These are phyloP conservation scores for Fusarium albosuccineum DNA, from an alignment of 2,329 filamentous ascomycete genomes.

Conservation along the genomic window DNA sequence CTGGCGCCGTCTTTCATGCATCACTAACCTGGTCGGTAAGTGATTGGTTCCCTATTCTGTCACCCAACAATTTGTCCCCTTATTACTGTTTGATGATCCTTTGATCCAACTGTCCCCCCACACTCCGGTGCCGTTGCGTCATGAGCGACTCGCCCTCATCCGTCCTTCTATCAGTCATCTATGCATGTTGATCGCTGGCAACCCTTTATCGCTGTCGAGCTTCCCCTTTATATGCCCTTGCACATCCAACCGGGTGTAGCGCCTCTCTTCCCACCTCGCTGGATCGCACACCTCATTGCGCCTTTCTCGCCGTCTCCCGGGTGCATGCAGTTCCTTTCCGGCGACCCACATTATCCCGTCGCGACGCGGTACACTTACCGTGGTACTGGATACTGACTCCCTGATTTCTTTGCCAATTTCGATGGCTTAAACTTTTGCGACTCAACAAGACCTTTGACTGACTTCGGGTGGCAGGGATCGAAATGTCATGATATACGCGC, in stretches of 20 bases:
- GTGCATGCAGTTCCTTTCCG: conserved; percentile 45
- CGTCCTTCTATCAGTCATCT: conserved; percentile 26
- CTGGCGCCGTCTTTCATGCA: conserved; percentile 28
- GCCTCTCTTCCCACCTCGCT: conserved; percentile 18
- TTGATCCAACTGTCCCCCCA: conserved; percentile 32
- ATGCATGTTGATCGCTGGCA: conserved; percentile 17
- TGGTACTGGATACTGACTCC: conserved; percentile 37
- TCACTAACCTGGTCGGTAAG: conserved; percentile 39
- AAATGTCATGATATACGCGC: conserved; percentile 48
- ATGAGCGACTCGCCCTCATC: conserved; percentile 22
- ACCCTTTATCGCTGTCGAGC: conserved; percentile 9
- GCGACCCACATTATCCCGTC: conserved; percentile 43
- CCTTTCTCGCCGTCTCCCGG: conserved; percentile 29
- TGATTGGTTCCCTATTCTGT: conserved; percentile 23
- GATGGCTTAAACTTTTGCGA: conserved; percentile 14
- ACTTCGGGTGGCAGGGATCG: conserved; percentile 35
- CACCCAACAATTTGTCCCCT: conserved; percentile 17
- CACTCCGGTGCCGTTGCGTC: conserved; percentile 31
- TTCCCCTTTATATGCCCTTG: conserved; percentile 13
- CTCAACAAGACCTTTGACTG: conserved; percentile 22
- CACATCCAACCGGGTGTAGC: conserved; percentile 23
- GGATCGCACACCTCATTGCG: conserved; percentile 8
- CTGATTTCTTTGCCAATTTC: conserved; percentile 19
- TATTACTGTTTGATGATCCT: conserved; percentile 28
- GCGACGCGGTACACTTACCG: conserved; percentile 49